Evolutionary conservation across 1,284 basidiomycete genomes (phyloP).

Genomic region (Tilletia walkeri): DNA sequence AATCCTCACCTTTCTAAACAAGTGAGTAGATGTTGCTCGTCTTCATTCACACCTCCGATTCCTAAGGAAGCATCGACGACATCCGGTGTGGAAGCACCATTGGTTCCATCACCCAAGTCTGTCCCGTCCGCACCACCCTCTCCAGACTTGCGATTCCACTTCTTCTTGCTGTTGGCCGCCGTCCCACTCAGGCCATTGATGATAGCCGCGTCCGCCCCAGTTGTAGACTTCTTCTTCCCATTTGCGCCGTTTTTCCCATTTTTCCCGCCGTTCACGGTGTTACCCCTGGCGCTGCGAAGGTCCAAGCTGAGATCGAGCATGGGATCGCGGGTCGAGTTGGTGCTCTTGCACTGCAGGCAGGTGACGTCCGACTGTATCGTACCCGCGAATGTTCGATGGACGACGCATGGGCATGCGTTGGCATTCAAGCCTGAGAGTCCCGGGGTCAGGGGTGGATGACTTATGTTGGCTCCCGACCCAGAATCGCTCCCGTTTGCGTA

Average conservation of each 20-base stretch:
- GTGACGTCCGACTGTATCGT: slow-evolving; percentile 82
- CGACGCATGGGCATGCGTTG: slow-evolving; percentile 75
- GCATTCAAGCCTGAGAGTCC: slow-evolving; percentile 18
- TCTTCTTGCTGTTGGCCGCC: slow-evolving; percentile 21
- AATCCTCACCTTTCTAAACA: slow-evolving; percentile 34
- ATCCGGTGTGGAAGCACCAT: slow-evolving; percentile 16
- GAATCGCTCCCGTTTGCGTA: not conserved
- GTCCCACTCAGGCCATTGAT: slow-evolving; percentile 4
- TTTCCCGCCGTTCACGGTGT: slow-evolving; percentile 15
- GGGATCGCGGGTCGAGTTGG: slow-evolving; percentile 78
- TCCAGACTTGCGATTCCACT: slow-evolving; percentile 16
- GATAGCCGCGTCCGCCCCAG: not conserved
- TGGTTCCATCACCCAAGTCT: slow-evolving; percentile 63
- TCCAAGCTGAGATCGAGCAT: slow-evolving; percentile 90
- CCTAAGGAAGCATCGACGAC: slow-evolving; percentile 16
- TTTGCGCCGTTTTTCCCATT: slow-evolving; percentile 48
- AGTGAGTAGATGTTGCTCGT: slow-evolving; percentile 39
- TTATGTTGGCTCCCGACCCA: no score
- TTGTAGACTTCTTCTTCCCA: slow-evolving; percentile 27
- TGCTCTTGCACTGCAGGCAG: slow-evolving; percentile 72
- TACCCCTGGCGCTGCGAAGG: slow-evolving; percentile 56
- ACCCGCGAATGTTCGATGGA: slow-evolving; percentile 87
- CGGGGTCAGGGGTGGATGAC: not conserved
- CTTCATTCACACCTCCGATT: slow-evolving; percentile 19
- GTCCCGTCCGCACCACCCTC: slow-evolving; percentile 56